A percentile compares a stretch with the other conserved stretches of the same genome.
phyloP scores from a whole-genome alignment of 495 filamentous ascomycete species.

The Penicillium coffeae region DNA sequence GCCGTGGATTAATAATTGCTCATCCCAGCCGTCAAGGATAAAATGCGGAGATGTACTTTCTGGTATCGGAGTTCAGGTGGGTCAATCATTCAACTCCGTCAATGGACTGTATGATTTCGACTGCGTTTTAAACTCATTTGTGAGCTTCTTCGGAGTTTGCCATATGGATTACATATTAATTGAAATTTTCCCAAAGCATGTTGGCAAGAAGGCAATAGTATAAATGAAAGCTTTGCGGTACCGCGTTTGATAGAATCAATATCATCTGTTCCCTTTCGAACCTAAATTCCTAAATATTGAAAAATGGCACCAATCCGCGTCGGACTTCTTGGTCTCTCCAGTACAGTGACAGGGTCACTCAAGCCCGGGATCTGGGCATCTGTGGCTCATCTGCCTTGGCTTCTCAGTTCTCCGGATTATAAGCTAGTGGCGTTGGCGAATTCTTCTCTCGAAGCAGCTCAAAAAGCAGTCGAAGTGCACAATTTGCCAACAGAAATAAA shows the following conservation, averaged over 20 bases:
- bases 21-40: neutral
- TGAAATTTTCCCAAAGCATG: too few species aligned
- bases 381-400: neutral
- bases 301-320: neutral
- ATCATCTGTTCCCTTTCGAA: neutral
- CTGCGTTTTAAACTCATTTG: too few species aligned
- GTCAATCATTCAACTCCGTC: neutral
- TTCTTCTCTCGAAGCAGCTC: neutral
- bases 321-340: neutral
- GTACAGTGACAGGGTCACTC: neutral
- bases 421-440: neutral
- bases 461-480: neutral
- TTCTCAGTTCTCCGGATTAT: neutral
- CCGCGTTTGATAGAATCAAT: too few species aligned
- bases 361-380: neutral
- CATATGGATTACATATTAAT: too few species aligned
- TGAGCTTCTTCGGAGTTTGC: too few species aligned
- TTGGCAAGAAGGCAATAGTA: too few species aligned
- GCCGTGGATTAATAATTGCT: too few species aligned
- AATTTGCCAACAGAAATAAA: neutral
- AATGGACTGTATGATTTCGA: neutral
- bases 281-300: neutral
- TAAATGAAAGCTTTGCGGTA: too few species aligned
- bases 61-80: neutral
- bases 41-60: neutral